Percentiles rank a stretch among this genome's conserved stretches.
phyloP scores from a whole-genome alignment of 257 asterid species.

The Coffea eugenioides region DNA sequence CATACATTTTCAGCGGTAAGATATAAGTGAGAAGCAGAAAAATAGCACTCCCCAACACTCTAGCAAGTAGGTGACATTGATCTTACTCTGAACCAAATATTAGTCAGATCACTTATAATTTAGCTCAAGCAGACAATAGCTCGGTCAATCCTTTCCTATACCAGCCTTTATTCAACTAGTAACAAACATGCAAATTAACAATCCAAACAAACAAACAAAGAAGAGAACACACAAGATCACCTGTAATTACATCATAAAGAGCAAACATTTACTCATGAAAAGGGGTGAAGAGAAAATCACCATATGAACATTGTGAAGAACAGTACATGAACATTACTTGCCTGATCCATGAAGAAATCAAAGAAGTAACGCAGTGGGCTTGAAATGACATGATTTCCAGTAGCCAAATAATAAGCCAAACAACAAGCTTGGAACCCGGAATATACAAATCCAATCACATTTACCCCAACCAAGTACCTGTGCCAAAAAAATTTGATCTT shows the following conservation, averaged over 20 bases:
- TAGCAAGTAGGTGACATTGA: neutral
- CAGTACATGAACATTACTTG: constrained; percentile 28
- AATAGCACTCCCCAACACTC: neutral
- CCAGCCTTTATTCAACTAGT: neutral
- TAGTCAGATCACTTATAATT: neutral
- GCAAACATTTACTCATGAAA: neutral
- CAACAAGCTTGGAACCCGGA: constrained; percentile 63
- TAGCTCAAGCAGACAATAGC: neutral
- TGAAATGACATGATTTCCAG: constrained; percentile 56
- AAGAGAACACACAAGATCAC: neutral
- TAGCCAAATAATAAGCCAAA: constrained; percentile 52
- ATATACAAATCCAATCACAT: constrained; percentile 71
- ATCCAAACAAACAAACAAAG: neutral
- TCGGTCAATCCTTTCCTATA: neutral
- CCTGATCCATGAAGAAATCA: constrained; percentile 84
- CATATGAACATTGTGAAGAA: neutral
- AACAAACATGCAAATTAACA: neutral
- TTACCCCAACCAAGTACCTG: constrained; percentile 71
- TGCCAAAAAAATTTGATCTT: neutral
- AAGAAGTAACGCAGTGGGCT: constrained; percentile 54
- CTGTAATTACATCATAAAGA: neutral
- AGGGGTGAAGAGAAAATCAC: neutral
- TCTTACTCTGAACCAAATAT: neutral
- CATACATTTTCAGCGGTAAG: neutral
- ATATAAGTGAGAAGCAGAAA: neutral